A percentile compares a stretch with the other conserved stretches of the same genome.
These are phyloP conservation scores for Mortierella antarctica DNA, from an alignment of 192 early-diverging fungal species.

Conservation along the genomic window DNA sequence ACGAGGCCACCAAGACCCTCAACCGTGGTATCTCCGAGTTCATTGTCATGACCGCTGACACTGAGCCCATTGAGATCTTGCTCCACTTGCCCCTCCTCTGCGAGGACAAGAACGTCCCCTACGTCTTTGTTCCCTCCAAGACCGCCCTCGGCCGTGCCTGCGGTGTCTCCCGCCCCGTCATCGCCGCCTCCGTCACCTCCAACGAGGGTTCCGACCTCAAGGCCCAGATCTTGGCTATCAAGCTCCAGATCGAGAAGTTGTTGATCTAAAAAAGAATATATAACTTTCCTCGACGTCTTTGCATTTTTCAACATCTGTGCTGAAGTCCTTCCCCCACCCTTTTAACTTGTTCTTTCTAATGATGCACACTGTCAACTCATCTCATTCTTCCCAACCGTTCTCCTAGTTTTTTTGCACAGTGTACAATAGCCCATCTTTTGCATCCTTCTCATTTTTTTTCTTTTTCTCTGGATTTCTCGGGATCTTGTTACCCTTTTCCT, in stretches of 20 bases:
- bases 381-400: too few species aligned
- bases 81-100: slow-evolving; percentile 97
- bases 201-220: slow-evolving; percentile 98
- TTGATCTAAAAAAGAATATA: slow-evolving; percentile 71
- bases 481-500: too few species aligned
- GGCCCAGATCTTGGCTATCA: slow-evolving; percentile 90
- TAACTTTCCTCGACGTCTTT: neutral
- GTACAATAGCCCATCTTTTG: too few species aligned
- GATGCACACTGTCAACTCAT: slow-evolving; percentile 10
- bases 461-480: too few species aligned
- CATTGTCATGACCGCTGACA: slow-evolving; percentile 98
- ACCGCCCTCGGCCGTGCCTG: slow-evolving; percentile 96
- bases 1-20: slow-evolving; percentile 99
- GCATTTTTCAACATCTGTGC: slow-evolving; percentile 4
- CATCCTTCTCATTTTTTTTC: too few species aligned
- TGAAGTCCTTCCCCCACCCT: slow-evolving; percentile 11
- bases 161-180: slow-evolving; percentile 94
- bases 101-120: slow-evolving; percentile 99
- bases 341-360: slow-evolving; percentile 5
- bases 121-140: slow-evolving; percentile 99
- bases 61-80: slow-evolving; percentile 97
- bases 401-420: too few species aligned
- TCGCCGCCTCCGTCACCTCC: slow-evolving; percentile 93
- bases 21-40: slow-evolving; percentile 99
- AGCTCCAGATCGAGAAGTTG: slow-evolving; percentile 94